These are phyloP conservation scores for Closterium sp. DNA, from an alignment of 139 green algal species.

Conservation along the genomic window DNA sequence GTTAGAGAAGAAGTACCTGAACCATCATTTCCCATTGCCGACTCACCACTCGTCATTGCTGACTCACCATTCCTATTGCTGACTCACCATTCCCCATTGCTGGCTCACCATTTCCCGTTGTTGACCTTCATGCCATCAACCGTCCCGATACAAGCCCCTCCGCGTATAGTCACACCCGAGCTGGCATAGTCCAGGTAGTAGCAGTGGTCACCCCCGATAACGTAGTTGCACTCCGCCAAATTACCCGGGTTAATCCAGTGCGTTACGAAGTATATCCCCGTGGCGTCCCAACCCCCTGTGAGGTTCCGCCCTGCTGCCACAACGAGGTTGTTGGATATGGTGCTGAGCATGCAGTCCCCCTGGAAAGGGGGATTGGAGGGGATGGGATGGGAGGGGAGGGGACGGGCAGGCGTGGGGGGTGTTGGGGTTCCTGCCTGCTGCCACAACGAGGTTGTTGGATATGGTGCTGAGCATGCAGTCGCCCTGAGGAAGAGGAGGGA, in stretches of 20 bases:
- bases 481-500: too few species aligned
- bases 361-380: too few species aligned
- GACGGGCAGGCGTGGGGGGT: too few species aligned
- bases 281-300: not conserved
- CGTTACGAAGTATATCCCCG: slow-evolving; percentile 8
- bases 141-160: not conserved
- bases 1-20: too few species aligned
- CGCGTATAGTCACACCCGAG: not conserved
- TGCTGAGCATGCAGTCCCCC: slow-evolving; percentile 13
- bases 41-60: not conserved
- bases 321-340: slow-evolving; percentile 8
- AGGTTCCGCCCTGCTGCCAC: not conserved
- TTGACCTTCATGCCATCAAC: not conserved
- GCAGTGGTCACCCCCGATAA: not conserved
- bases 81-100: not conserved
- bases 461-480: too few species aligned
- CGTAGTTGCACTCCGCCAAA: slow-evolving; percentile 3
- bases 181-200: slow-evolving; percentile 11
- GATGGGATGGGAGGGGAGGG: too few species aligned
- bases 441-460: too few species aligned
- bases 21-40: too few species aligned
- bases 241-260: slow-evolving; percentile 22
- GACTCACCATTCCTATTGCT: not conserved
- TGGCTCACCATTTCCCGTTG: not conserved
- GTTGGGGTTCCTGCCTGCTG: too few species aligned